These are phyloP conservation scores for Kwoniella pini DNA, from an alignment of 768 basidiomycete genomes.

Conservation along the genomic window DNA sequence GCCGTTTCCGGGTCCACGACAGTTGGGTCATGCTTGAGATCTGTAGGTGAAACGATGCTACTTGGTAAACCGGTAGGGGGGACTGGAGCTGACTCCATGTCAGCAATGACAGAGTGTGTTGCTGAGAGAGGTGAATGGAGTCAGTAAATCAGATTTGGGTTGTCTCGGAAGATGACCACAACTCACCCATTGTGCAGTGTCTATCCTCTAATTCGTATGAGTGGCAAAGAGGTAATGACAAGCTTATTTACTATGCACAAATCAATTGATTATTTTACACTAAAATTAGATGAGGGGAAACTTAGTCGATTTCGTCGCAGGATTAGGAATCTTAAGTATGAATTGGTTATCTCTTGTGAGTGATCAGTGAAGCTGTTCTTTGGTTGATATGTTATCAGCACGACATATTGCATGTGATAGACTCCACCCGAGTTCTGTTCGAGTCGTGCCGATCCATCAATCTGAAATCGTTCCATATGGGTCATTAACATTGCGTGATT, in stretches of 20 bases:
- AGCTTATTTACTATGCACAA: too few relatives aligned
- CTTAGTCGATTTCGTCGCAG: too few relatives aligned
- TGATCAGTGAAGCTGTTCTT: too few relatives aligned
- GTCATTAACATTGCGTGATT: too few relatives aligned
- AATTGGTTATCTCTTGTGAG: not conserved
- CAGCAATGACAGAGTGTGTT: constrained; percentile 22
- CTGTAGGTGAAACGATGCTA: not conserved
- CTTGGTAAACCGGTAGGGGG: constrained; percentile 20
- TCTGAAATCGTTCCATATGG: not conserved
- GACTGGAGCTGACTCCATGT: constrained; percentile 34
- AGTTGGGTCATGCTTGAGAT: constrained; percentile 15
- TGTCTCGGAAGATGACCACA: too few relatives aligned
- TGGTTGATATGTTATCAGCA: constrained; percentile 16
- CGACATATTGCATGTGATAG: constrained; percentile 6
- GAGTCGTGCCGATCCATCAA: not conserved
- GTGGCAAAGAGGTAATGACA: too few relatives aligned
- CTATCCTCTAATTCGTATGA: not conserved
- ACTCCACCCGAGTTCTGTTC: not conserved
- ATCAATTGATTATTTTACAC: too few relatives aligned
- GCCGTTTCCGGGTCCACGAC: not conserved
- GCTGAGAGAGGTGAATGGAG: not conserved
- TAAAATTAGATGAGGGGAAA: not conserved
- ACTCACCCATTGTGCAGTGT: constrained; percentile 16
- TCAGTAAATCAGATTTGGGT: too few relatives aligned
- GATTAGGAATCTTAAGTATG: not conserved